These are phyloP conservation scores for Pichia sp. DNA, from an alignment of 1,139 yeast genomes.

Conservation along the genomic window DNA sequence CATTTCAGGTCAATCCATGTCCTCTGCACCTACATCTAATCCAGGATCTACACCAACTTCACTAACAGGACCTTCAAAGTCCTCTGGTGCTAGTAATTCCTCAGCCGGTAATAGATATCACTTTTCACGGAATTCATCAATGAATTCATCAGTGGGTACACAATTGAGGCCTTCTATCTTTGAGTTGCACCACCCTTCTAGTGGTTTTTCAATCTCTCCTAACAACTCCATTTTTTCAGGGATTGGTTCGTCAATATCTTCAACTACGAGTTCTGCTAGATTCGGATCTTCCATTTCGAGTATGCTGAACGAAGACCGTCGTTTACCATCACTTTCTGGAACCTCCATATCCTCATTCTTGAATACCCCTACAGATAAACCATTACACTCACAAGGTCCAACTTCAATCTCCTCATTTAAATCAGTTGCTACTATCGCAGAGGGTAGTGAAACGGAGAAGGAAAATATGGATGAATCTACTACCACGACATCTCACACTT, in stretches of 20 bases:
- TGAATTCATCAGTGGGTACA: constrained; percentile 6
- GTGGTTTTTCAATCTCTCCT: constrained; percentile 18
- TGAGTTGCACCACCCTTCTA: constrained; percentile 16
- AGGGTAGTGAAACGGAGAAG: neutral
- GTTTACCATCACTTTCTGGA: constrained; percentile 4
- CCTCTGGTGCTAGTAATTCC: constrained; percentile 6
- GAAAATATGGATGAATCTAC: neutral
- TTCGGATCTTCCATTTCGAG: constrained; percentile 20
- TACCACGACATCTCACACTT: too few relatives aligned
- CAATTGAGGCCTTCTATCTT: constrained; percentile 21
- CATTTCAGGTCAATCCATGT: too few relatives aligned
- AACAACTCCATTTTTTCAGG: constrained; percentile 21
- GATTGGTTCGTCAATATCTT: constrained; percentile 12
- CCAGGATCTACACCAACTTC: constrained; percentile 3
- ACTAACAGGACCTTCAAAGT: neutral
- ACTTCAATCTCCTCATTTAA: constrained; percentile 8
- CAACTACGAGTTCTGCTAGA: constrained; percentile 3
- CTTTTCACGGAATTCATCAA: constrained; percentile 9
- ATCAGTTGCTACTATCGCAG: neutral
- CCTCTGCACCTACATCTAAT: too few relatives aligned
- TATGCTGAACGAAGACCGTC: constrained; percentile 19
- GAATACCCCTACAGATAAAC: neutral
- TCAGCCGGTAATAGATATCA: constrained; percentile 4
- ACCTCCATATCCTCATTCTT: neutral
- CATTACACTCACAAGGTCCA: constrained; percentile 1